Evolutionary conservation across 345 rosid genomes (phyloP).

Genomic region (Erysimum cheiranthoides): DNA sequence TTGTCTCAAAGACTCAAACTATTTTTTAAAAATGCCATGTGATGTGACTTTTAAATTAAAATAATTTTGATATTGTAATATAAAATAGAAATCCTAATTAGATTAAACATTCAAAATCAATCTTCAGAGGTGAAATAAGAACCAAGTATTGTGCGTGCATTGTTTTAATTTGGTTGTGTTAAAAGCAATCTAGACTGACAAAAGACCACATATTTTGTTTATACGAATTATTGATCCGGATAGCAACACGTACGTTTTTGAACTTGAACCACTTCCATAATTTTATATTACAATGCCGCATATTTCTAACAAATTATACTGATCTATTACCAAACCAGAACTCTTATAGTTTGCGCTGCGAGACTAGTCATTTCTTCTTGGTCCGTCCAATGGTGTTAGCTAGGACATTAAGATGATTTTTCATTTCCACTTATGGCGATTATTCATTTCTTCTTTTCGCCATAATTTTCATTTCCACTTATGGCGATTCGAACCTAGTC

Average conservation of each 20-base stretch:
- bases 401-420: too few relatives aligned
- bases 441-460: too few relatives aligned
- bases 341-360: too few relatives aligned
- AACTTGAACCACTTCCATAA: neutral
- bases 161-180: neutral
- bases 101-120: neutral
- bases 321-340: neutral
- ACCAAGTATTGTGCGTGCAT: neutral
- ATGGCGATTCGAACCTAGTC: too few relatives aligned
- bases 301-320: neutral
- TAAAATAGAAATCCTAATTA: neutral
- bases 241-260: neutral
- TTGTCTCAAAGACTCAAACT: conserved; percentile 8
- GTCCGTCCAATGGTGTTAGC: too few relatives aligned
- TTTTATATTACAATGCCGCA: neutral
- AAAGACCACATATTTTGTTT: neutral
- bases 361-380: too few relatives aligned
- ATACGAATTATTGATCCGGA: neutral
- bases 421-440: too few relatives aligned
- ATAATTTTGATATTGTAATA: neutral
- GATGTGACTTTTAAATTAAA: neutral
- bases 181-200: neutral
- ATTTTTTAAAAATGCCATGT: neutral
- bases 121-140: too few relatives aligned
- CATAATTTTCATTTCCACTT: too few relatives aligned